These are phyloP conservation scores for Colletotrichum lindemuthianum DNA, from an alignment of 2,329 filamentous ascomycete species.

Conservation along the genomic window DNA sequence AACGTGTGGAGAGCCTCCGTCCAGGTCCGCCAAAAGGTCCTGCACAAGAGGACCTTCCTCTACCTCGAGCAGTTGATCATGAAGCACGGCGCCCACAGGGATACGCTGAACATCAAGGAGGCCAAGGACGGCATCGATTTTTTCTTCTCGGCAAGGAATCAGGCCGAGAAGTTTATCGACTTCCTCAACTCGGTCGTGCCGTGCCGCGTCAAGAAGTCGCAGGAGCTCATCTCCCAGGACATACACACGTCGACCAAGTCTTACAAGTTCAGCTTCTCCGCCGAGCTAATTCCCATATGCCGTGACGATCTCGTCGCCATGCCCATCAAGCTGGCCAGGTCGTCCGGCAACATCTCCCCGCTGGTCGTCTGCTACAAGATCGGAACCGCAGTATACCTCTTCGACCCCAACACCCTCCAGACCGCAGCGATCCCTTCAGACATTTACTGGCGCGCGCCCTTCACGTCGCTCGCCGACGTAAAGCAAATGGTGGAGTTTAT, in stretches of 20 bases:
- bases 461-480: conserved; percentile 83
- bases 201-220: conserved; percentile 76
- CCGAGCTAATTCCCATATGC: conserved; percentile 92
- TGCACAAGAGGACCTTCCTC: conserved; percentile 83
- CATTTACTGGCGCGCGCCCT: conserved; percentile 92
- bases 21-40: conserved; percentile 96
- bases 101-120: conserved; percentile 98
- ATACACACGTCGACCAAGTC: conserved; percentile 89
- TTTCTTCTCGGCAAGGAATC: conserved; percentile 89
- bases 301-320: conserved; percentile 97
- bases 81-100: conserved; percentile 89
- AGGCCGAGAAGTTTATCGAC: conserved; percentile 92
- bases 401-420: conserved; percentile 92
- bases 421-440: conserved; percentile 84
- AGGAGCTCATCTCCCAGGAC: conserved; percentile 94
- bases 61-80: conserved; percentile 92
- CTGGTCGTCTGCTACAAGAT: conserved; percentile 84
- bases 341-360: conserved; percentile 87
- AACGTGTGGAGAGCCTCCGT: conserved; percentile 95
- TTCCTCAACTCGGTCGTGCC: conserved; percentile 87
- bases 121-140: conserved; percentile 96
- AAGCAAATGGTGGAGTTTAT: conserved; percentile 91
- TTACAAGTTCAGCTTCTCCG: conserved; percentile 94
- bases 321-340: conserved; percentile 88
- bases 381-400: conserved; percentile 87